These are phyloP conservation scores for Komagataea norvegica DNA, from an alignment of 1,139 yeast species.

Conservation along the genomic window DNA sequence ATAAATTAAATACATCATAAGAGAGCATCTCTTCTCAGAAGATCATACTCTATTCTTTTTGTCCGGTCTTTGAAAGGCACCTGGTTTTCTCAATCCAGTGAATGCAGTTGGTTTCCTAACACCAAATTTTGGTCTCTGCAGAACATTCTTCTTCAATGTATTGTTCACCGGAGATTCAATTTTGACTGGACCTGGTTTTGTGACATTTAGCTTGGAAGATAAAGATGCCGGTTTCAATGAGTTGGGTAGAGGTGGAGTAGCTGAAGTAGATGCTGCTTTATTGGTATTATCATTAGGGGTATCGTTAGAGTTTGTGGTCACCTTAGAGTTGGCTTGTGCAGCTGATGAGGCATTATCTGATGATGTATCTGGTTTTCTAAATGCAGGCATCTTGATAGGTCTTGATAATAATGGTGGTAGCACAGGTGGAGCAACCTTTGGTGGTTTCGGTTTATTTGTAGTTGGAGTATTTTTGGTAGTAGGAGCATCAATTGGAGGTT, in stretches of 20 bases:
- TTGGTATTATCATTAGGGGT: neutral
- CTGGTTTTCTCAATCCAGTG: constrained; percentile 45
- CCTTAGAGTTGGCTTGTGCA: neutral
- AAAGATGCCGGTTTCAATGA: no score
- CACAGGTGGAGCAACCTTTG: neutral
- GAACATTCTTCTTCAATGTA: constrained; percentile 4
- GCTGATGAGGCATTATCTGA: neutral
- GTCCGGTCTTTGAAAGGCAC: constrained; percentile 42
- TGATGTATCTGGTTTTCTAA: constrained; percentile 9
- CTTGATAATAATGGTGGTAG: constrained; percentile 8
- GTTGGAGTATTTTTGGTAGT: neutral
- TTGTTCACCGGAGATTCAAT: neutral
- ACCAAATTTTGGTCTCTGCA: constrained; percentile 24
- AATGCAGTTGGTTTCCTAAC: constrained; percentile 23
- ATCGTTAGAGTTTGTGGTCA: no score
- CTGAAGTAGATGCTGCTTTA: neutral
- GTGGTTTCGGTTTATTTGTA: constrained; percentile 2
- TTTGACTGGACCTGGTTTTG: constrained; percentile 1
- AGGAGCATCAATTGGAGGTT: no score
- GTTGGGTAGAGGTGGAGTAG: neutral
- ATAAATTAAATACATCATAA: no score
- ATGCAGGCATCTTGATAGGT: constrained; percentile 15
- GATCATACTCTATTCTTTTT: constrained; percentile 18
- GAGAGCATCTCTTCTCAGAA: neutral
- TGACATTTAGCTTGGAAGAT: constrained; percentile 2